Evolutionary conservation across 1,139 yeast genomes (phyloP), one percentile per base, ranked within the genome.

Genomic region (Taphrina wiesneri): DNA sequence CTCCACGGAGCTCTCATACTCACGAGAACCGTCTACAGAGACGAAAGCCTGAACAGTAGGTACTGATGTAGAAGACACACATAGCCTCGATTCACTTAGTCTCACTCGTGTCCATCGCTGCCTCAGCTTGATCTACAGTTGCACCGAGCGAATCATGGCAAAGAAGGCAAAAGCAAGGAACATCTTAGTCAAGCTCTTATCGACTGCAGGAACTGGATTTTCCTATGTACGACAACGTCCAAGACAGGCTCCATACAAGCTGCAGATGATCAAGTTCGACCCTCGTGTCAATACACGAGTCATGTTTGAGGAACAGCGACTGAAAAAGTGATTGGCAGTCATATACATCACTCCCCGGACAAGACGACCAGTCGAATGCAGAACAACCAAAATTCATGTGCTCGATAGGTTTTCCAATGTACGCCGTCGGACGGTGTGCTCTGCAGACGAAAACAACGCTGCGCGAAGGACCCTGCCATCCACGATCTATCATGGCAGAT

Each of bases 181-280:
- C 52, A 53, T 67, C 26, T 39, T 64, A n/a, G 57, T 67, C 34
- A 67, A 67, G 28, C 36, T 67, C 25, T 54, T 67, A n/a, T 67
- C 69, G 49, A 59, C 69, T 17, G 69, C 67, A 6, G 69, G 69
- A 13, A 67, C 67, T 11, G 69, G 69, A 5, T 65, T 49, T 23
- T 67, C 65, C 11, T 67, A 67, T 32, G 67, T 53, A 23, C 57
- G 63, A 34, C 56, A 49, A 39, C 65, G 69, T 26, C 67, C 69
- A n/a, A 57, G 66, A 32, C 39, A 54, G 28, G 67, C 67, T 5
- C 56, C 67, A 4, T 60, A 60, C 30, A 67, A 67, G 47, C 41
- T 67, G 26, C 54, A 61, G 26, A 52, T 64, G 61, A 57, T 67
- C 39, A 67, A 67, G 47, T 67, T 64, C n/a, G 69, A 67, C 65